Evolutionary conservation across 1,284 basidiomycete genomes (phyloP), one percentile per base, ranked within the genome.

Genomic region (Abortiporus biennis): DNA sequence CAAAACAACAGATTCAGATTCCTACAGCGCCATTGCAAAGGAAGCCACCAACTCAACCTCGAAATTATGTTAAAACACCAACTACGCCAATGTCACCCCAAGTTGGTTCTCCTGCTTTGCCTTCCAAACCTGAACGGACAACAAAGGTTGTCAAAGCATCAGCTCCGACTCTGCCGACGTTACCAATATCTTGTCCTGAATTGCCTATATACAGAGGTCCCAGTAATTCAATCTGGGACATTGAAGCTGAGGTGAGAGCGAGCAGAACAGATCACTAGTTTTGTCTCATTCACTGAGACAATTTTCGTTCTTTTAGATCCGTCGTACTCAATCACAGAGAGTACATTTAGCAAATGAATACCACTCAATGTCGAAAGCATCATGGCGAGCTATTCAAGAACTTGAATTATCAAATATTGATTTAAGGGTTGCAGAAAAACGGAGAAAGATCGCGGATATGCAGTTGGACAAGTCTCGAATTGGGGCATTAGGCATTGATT

Each of bases 391-490:
- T 5, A 54, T 76, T 35, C 72, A 78, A 42, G 84, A 86, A 52
- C 61, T 81, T 3, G 78, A 82, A 21, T 60, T 76, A 51, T 64
- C 76, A 21, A 63, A 62, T 29, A 62, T 83, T 27, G 83, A 86
- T 46, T 56, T 84, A 43, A 68, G 68, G 45, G 69, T 71, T 31
- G 74, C 75, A 11, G 76, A 79, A 63, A 64, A 64, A 42, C 69
- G 79, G 41, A 69, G 78, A 40, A 68, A 67, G 46, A 63, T 76
- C 21, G 73, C 80, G 24, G 73, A 74, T 44, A 54, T 55, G 48
- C 80, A 81, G 50, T 55, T 80, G 47, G 80, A 83, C 55, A 72
- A 72, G 55, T 82, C 80, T 40, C 69, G 72, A 21, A 62, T 61
- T 21, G 81, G 82, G 12, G 55, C 62, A 45, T 62, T 84, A 38